Evolutionary conservation across 306 rosid genomes (phyloP).

Genomic region (Biancaea sappan): DNA sequence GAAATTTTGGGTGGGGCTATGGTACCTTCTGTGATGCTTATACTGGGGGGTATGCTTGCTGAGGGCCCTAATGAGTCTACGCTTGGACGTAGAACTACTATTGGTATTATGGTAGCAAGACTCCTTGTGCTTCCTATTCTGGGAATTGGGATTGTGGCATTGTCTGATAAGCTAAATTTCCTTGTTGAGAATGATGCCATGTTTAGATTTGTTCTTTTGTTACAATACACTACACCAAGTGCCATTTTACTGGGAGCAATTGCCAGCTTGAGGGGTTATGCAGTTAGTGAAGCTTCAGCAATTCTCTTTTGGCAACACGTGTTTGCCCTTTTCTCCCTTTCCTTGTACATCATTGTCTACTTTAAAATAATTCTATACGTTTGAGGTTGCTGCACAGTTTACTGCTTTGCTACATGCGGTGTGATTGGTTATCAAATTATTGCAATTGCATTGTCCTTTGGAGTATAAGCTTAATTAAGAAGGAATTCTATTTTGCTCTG

Average conservation of each 20-base stretch:
- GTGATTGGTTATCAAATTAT: constrained; percentile 16
- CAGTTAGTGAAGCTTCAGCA: constrained; percentile 87
- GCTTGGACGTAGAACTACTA: constrained; percentile 72
- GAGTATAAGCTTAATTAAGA: neutral
- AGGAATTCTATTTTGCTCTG: constrained; percentile 18
- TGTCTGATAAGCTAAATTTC: constrained; percentile 65
- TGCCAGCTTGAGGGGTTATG: constrained; percentile 91
- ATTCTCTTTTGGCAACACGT: constrained; percentile 92
- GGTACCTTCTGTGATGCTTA: constrained; percentile 91
- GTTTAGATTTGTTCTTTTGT: constrained; percentile 74
- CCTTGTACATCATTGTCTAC: constrained; percentile 68
- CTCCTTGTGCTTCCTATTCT: constrained; percentile 81
- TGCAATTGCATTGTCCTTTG: constrained; percentile 14
- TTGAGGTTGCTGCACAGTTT: constrained; percentile 36
- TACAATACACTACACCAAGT: constrained; percentile 88
- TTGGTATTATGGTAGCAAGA: constrained; percentile 75
- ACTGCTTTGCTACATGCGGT: neutral
- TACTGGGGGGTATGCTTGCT: constrained; percentile 91
- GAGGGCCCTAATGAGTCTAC: constrained; percentile 83
- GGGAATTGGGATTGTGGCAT: constrained; percentile 66
- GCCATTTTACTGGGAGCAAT: constrained; percentile 88
- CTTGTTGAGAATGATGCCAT: constrained; percentile 58
- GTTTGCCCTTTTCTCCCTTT: constrained; percentile 78
- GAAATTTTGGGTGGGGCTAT: constrained; percentile 74
- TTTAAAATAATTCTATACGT: constrained; percentile 53